Percentiles rank a stretch among this genome's conserved stretches.
Evolutionary conservation across 805 yeast species (phyloP).

Genomic region (Wickerhamiella occidentalis): DNA sequence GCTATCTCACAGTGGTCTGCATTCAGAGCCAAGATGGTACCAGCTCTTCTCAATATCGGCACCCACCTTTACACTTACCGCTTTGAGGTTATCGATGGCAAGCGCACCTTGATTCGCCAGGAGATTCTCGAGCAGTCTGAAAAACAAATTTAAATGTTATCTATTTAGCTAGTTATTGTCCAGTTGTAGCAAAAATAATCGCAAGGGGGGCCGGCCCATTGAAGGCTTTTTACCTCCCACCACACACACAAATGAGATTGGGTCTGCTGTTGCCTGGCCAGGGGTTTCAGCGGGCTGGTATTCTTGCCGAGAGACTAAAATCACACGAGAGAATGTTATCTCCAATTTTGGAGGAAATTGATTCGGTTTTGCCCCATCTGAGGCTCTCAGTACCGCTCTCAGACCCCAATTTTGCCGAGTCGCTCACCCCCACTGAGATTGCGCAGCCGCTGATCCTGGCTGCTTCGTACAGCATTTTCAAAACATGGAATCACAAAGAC

Average conservation of each 20-base stretch:
- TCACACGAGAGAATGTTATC: conserved; percentile 20
- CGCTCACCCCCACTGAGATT: conserved; percentile 31
- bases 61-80: conserved; percentile 18
- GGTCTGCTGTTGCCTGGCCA: conserved; percentile 28
- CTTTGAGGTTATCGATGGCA: conserved; percentile 19
- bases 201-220: too few species aligned
- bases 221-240: too few species aligned
- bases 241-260: too few species aligned
- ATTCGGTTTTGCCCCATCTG: conserved; percentile 33
- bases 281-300: conserved; percentile 28
- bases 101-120: conserved; percentile 35
- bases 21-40: conserved; percentile 51
- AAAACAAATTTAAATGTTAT: conserved; percentile 26
- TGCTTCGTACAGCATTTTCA: conserved; percentile 29
- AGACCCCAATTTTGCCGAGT: conserved; percentile 12
- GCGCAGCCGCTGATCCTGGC: conserved; percentile 46
- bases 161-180: conserved; percentile 1
- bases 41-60: conserved; percentile 29
- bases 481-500: conserved; percentile 14
- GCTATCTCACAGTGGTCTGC: conserved; percentile 73
- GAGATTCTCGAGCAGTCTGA: conserved; percentile 40
- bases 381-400: conserved; percentile 15
- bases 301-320: conserved; percentile 20
- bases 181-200: too few species aligned
- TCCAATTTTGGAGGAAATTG: conserved; percentile 25